Base-by-base conservation (phyloP, 1,139 yeast species). In the Taphrina pruni region DNA sequence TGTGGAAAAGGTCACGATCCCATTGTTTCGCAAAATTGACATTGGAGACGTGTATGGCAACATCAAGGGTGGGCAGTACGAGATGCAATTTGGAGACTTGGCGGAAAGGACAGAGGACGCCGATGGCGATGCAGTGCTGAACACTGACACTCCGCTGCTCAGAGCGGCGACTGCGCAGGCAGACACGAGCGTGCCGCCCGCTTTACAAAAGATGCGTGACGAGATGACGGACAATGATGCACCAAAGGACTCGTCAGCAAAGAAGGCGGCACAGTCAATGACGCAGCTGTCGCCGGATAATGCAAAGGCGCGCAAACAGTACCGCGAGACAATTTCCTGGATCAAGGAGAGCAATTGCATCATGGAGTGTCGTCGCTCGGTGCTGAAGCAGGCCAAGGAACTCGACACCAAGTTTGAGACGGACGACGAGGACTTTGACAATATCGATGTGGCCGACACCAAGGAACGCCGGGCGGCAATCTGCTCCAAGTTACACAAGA, bases 1-100 rank as follows among this genome's bases (percentile, higher is more conserved):
- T 6, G 61, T 57, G 11, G 67, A 64, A 14, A 55, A 45, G 36
- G 67, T 64, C 20, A 45, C 52, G 46, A 64, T 64, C 17, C 60
- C 60, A 1, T 48, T 64, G 43, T 64, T 64, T 21, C 41, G 67
- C 17, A 56, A 50, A 17, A 64, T 64, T 50, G 61, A 39, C n/a
- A 46, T 64, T 21, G 67, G 67, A 4, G 67, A 64, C 35, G 67
- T 64, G 21, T 64, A 55, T 45, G 67, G 67, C 9, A 64, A 55
- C 43, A 20, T 64, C 56, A 64, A 64, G 48, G 67, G 67, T 20
- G 67, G 67, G 6, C 43, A 64, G 56, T 64, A 64, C 45, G 67
- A 64, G 38, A 64, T 64, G 67, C 60, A 56, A 20, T 64, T 64
- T 46, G 67, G 67, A 39, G 48, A 64, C 21, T 46, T 64, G 36